phyloP scores from a whole-genome alignment of 1,284 basidiomycete species.

The Fomitopsis palustris region DNA sequence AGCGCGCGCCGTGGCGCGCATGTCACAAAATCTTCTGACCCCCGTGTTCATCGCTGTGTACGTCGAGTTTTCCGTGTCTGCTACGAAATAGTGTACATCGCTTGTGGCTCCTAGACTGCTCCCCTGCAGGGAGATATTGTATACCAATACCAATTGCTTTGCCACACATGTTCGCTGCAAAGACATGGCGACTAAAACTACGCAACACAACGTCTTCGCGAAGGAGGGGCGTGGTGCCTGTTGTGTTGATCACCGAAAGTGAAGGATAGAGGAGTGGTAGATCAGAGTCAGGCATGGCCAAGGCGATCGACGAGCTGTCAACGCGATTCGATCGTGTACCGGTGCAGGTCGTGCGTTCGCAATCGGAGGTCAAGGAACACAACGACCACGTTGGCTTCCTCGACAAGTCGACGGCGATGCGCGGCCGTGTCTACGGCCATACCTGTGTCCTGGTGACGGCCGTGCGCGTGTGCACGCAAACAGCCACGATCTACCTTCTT shows the following conservation, averaged over 20 bases:
- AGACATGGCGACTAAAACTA: too few relatives aligned
- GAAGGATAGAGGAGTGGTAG: too few relatives aligned
- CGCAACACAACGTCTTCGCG: too few relatives aligned
- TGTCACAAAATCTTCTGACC: neutral
- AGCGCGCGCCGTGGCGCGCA: neutral
- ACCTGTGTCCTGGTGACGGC: too few relatives aligned
- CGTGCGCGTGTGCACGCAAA: too few relatives aligned
- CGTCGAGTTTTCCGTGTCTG: neutral
- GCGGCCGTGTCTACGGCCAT: neutral
- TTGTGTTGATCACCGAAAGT: too few relatives aligned
- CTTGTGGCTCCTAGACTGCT: slow-evolving; percentile 2
- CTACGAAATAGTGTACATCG: neutral
- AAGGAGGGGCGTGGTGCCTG: too few relatives aligned
- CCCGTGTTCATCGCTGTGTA: neutral
- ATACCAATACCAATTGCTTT: neutral
- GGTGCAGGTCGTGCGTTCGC: neutral
- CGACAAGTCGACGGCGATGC: neutral
- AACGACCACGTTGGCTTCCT: neutral
- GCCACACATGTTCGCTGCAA: neutral
- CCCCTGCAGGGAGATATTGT: neutral
- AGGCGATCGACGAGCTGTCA: neutral
- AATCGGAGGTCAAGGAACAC: neutral
- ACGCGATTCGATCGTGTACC: too few relatives aligned
- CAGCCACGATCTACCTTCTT: too few relatives aligned
- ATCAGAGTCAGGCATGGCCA: neutral